These are phyloP conservation scores for Buddleja alternifolia DNA, from an alignment of 257 asterid genomes.

Conservation along the genomic window DNA sequence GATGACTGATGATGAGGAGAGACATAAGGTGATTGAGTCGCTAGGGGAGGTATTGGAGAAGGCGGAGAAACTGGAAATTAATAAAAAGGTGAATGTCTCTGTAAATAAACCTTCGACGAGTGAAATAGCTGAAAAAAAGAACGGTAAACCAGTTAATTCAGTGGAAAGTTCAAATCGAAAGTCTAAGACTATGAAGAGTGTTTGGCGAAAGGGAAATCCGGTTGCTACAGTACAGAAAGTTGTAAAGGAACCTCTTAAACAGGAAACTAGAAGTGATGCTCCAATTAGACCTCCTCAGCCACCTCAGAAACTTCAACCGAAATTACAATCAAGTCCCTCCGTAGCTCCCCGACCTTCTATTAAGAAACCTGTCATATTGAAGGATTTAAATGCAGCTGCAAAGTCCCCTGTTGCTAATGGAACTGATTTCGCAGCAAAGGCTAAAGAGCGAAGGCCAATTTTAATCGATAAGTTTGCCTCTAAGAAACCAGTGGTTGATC, in stretches of 20 bases:
- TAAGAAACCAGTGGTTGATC: slow-evolving; percentile 80
- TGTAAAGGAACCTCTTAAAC: slow-evolving; percentile 49
- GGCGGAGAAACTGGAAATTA: slow-evolving; percentile 55
- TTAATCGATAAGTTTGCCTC: slow-evolving; percentile 93
- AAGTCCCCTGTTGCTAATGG: slow-evolving; percentile 40
- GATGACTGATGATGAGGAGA: slow-evolving; percentile 43
- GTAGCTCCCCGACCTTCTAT: slow-evolving; percentile 64
- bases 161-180: slow-evolving; percentile 30
- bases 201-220: slow-evolving; percentile 76
- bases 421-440: slow-evolving; percentile 44
- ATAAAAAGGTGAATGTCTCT: slow-evolving; percentile 38
- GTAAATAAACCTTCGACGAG: slow-evolving; percentile 41
- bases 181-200: slow-evolving; percentile 58
- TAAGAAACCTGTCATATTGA: slow-evolving; percentile 76
- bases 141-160: slow-evolving; percentile 42
- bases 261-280: slow-evolving; percentile 40
- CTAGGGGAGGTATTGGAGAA: slow-evolving; percentile 65
- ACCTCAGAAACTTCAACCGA: slow-evolving; percentile 63
- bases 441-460: slow-evolving; percentile 83
- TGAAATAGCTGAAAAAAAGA: slow-evolving; percentile 31
- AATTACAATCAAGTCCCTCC: slow-evolving; percentile 74
- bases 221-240: slow-evolving; percentile 52
- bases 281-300: slow-evolving; percentile 50
- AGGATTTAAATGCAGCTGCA: slow-evolving; percentile 74
- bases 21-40: slow-evolving; percentile 55